These are phyloP conservation scores for Triticum urartu DNA, from an alignment of 176 grass and related monocot genomes.

Conservation along the genomic window DNA sequence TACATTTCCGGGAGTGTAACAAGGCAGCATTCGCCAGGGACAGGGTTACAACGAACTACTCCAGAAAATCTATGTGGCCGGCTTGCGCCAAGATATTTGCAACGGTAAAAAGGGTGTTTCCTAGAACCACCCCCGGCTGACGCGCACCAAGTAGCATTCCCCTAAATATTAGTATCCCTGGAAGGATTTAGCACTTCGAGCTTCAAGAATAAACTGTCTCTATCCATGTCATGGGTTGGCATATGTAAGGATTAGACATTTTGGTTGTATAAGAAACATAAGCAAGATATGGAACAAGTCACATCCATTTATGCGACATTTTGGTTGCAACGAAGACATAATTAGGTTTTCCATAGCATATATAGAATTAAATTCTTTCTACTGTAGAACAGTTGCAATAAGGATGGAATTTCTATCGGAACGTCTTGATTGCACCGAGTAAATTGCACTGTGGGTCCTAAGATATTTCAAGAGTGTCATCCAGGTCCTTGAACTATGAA, in stretches of 20 bases:
- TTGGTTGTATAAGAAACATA: neutral
- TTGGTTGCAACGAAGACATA: neutral
- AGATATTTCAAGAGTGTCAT: no score
- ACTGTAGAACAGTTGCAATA: slow-evolving; percentile 43
- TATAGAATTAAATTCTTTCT: slow-evolving; percentile 51
- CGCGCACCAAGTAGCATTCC: neutral
- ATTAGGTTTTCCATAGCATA: slow-evolving; percentile 29
- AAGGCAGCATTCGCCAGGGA: no score
- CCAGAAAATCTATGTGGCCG: no score
- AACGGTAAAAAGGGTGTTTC: no score
- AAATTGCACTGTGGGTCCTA: no score
- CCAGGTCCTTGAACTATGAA: no score
- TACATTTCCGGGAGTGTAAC: no score
- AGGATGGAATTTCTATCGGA: slow-evolving; percentile 76
- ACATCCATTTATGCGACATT: no score
- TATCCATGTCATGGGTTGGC: neutral
- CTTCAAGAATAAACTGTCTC: neutral
- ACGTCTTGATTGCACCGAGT: slow-evolving; percentile 55
- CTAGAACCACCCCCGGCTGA: no score
- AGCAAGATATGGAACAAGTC: neutral
- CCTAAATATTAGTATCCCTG: neutral
- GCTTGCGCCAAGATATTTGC: no score
- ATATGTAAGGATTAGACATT: neutral
- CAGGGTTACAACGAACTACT: no score
- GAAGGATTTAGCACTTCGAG: neutral